Percentiles rank a stretch among this genome's conserved stretches.
These are phyloP conservation scores for Aspergillus bridgeri DNA, from an alignment of 495 filamentous ascomycete genomes.

Conservation along the genomic window DNA sequence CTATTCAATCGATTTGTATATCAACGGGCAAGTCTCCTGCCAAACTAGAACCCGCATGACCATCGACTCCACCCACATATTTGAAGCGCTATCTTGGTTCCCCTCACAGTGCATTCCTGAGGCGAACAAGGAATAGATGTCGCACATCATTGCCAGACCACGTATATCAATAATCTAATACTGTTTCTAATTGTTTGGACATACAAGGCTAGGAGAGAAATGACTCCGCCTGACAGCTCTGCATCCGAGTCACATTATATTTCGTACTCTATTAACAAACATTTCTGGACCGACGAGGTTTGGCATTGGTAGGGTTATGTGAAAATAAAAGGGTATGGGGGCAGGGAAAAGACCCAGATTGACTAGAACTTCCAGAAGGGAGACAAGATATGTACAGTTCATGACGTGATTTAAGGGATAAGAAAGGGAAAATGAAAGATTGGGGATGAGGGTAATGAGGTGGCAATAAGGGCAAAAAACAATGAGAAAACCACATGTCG, in stretches of 20 bases:
- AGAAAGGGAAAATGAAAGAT: constrained; percentile 13
- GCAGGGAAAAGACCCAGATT: constrained; percentile 5
- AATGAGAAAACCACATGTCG: constrained; percentile 13
- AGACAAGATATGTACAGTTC: constrained; percentile 40
- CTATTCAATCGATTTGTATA: no score
- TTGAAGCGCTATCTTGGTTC: no score
- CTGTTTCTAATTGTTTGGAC: no score
- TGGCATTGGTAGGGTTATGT: constrained; percentile 26
- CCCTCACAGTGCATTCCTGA: no score
- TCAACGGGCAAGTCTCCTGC: no score
- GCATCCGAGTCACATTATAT: constrained; percentile 19
- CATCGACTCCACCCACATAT: no score
- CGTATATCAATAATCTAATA: no score
- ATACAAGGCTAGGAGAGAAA: no score
- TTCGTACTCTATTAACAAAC: constrained; percentile 38
- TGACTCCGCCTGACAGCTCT: neutral
- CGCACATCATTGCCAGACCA: no score
- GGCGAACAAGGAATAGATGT: no score
- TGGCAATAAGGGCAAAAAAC: neutral
- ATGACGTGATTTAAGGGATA: constrained; percentile 27
- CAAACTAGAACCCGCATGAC: no score
- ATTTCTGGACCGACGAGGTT: constrained; percentile 31
- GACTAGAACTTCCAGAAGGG: constrained; percentile 17
- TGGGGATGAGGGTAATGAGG: neutral
- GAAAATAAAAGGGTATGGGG: constrained; percentile 1